Evolutionary conservation across 2,329 filamentous ascomycete genomes (phyloP), one percentile per base, ranked within the genome.

Genomic region (Pseudocercospora macadamiae): DNA sequence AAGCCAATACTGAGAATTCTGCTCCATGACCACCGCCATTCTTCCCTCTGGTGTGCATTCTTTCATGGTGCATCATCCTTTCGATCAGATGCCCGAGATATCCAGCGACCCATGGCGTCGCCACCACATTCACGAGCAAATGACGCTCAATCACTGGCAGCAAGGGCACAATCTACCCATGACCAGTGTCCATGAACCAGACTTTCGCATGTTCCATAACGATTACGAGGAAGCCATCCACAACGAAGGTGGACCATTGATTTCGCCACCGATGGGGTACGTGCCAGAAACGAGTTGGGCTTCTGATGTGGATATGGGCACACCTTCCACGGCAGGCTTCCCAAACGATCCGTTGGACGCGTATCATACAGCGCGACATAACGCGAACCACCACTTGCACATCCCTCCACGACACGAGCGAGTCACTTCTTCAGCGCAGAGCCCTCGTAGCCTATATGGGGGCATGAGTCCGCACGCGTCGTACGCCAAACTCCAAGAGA

Each of bases 301-400:
- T 10, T 67, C 66, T 3, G 68, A 71, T 48, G 64, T 70, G 53
- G 70, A 71, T 26, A 66, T 72, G 57, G 62, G 55, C 37, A 69
- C 70, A 30, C 69, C 70, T 8, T 68, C 69, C 8, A 65, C 64
- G 32, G 60, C 63, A 53, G 60, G 57, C 7, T 67, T 66, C 45
- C 61, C 67, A 8, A 59, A 57, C 49, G 64, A 66, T 19, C 56
- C 52, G 36, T 49, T 65, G 8, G 67, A 69, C 51, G 63, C 60
- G 26, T 68, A 68, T 44, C 65, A 66, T 44, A 44, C 61, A 12
- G 54, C 63, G 45, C 60, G 52, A 61, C 66, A 63, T 44, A 59
- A 51, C 21, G 53, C 44, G 55, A 58, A 59, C 36, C 60, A 57
- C 49, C 64, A 65, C 34, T 59, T 67, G 18, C 54, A 57, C 21